Evolutionary conservation across 306 rosid genomes (phyloP), one percentile per base, ranked within the genome.

Genomic region (Prunus campanulata): DNA sequence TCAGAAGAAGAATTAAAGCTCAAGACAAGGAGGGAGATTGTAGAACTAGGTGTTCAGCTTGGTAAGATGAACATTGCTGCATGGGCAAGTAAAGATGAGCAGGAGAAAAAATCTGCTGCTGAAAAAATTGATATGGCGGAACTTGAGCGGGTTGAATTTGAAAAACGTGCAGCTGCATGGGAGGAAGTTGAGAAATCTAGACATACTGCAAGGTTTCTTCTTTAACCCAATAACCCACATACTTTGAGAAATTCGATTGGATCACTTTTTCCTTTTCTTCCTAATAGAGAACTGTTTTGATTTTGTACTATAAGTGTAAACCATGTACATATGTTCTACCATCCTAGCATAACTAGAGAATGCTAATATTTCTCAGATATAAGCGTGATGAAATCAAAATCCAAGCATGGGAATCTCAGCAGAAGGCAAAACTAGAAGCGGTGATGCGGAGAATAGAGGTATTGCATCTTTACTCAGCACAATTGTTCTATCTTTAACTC

Each of bases 371-470:
- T 57, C 42, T 74, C 87, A 94, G 98, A 79, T 89, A 57, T 79
- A 94, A 88, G 83, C 96, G 98, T 0, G 95, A 92, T 71, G 98
- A 94, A 78, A 94, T 94, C 91, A 78, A 86, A 88, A 92, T 94
- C 81, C 95, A 94, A 84, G 95, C 95, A 29, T 94, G 98, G 98
- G 98, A 94, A 79, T 90, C 91, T 77, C 95, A 88, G 76, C 86
- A 94, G 83, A 94, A 80, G 87, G 89, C 93, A 74, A 89, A 83
- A 80, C 85, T 94, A 51, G 97, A 92, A 80, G 95, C 97, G 0
- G 96, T 92, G 77, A 81, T 94, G 98, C 84, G 91, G 83, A 86
- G 91, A 71, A 88, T 77, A 46, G 98, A 94, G 98, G 98, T 94
- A 88, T 35, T 44, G 66, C 59, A 44, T 74, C 10, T 48, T 68